Evolutionary conservation across 495 filamentous ascomycete species (phyloP).

Genomic region (Clavariopsis aquatica): DNA sequence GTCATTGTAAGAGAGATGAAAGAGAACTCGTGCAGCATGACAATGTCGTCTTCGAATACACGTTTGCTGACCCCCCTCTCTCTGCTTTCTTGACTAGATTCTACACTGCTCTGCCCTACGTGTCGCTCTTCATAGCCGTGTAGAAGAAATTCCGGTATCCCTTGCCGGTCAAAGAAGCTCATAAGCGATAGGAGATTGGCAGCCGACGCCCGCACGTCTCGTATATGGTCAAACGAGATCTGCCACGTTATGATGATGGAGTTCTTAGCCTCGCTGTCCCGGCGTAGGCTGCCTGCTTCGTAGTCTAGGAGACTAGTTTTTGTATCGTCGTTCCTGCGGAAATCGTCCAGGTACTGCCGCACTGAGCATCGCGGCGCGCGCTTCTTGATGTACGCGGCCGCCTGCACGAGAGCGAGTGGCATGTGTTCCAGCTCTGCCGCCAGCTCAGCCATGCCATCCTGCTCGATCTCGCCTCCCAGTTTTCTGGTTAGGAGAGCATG

Average conservation of each 20-base stretch:
- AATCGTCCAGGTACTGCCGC: too few relatives aligned
- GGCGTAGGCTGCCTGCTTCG: too few relatives aligned
- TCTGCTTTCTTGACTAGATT: not conserved
- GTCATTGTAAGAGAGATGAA: not conserved
- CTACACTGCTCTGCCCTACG: not conserved
- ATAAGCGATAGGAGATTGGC: constrained; percentile 23
- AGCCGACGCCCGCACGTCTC: constrained; percentile 23
- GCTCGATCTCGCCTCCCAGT: constrained; percentile 33
- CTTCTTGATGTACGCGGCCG: too few relatives aligned
- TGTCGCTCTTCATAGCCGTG: constrained; percentile 1
- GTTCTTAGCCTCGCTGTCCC: too few relatives aligned
- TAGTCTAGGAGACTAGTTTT: too few relatives aligned
- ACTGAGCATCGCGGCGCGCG: too few relatives aligned
- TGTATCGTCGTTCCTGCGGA: too few relatives aligned
- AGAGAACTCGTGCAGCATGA: not conserved
- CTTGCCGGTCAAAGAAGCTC: constrained; percentile 7
- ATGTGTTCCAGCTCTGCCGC: too few relatives aligned
- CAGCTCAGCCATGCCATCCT: too few relatives aligned
- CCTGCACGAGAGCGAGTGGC: too few relatives aligned
- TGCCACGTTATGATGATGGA: constrained; percentile 51
- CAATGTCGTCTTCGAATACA: not conserved
- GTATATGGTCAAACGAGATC: too few relatives aligned
- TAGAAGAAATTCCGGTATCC: not conserved
- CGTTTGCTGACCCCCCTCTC: constrained; percentile 1
- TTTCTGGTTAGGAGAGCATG: constrained; percentile 49